phyloP scores from a whole-genome alignment of 139 green algal genomes.

The Limnomonas spitsbergensis region DNA sequence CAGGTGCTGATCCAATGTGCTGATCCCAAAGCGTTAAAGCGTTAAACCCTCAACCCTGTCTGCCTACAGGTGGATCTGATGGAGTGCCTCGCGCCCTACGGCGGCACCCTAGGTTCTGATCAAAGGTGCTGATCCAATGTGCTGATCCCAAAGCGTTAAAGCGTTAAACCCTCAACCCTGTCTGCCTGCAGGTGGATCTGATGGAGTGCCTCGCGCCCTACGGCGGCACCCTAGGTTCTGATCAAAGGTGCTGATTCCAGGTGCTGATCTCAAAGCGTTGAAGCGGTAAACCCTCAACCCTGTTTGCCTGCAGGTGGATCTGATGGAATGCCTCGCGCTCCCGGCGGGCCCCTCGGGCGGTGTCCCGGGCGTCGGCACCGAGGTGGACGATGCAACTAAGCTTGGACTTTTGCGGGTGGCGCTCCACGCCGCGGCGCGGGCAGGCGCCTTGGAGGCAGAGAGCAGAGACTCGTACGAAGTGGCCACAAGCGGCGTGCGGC shows the following conservation, averaged over 20 bases:
- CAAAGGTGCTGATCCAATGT: no score
- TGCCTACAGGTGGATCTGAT: neutral
- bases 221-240: neutral
- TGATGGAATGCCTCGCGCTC: neutral
- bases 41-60: no score
- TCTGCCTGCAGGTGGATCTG: neutral
- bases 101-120: neutral
- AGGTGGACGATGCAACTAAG: conserved; percentile 23
- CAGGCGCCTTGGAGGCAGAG: conserved; percentile 14
- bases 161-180: no score
- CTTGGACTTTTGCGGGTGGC: conserved; percentile 44
- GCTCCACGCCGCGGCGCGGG: conserved; percentile 20
- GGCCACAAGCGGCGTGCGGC: neutral
- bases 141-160: no score
- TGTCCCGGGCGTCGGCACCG: no score
- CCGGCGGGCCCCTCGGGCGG: neutral
- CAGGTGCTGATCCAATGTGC: no score
- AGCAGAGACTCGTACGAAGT: conserved; percentile 16
- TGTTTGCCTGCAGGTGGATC: neutral
- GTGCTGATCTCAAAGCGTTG: no score
- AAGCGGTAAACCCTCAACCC: no score
- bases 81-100: neutral
- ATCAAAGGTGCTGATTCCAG: no score
- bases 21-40: no score
- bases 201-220: neutral